These are phyloP conservation scores for Mortierella sp. DNA, from an alignment of 371 early-diverging fungal species.

Conservation along the genomic window DNA sequence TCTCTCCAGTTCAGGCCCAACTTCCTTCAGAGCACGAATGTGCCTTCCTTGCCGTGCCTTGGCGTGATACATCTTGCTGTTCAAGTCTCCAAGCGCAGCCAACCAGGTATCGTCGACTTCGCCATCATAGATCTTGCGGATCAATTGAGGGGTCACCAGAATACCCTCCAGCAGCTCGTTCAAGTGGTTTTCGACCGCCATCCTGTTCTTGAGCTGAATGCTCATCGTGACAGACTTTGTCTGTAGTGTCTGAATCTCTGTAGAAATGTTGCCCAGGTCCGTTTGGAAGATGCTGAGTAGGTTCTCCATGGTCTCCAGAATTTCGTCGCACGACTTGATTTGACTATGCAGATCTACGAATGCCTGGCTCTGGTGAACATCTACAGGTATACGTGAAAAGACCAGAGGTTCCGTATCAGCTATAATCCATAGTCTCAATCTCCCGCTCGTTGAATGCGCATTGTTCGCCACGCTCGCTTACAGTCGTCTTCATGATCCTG, in stretches of 20 bases:
- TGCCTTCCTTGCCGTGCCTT: constrained; percentile 77
- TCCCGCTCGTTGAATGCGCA: neutral
- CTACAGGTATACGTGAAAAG: constrained; percentile 45
- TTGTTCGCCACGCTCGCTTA: constrained; percentile 44
- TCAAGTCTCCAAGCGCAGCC: constrained; percentile 81
- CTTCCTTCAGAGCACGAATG: constrained; percentile 83
- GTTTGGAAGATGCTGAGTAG: constrained; percentile 86
- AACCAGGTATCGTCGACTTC: constrained; percentile 92
- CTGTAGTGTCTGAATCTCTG: constrained; percentile 89
- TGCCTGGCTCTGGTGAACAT: constrained; percentile 75
- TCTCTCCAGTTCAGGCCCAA: constrained; percentile 92
- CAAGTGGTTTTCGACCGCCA: constrained; percentile 80
- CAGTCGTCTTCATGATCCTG: constrained; percentile 81
- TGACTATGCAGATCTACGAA: constrained; percentile 81
- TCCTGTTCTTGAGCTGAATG: constrained; percentile 85
- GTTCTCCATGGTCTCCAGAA: constrained; percentile 90
- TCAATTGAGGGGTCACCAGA: constrained; percentile 84
- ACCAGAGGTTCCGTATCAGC: neutral
- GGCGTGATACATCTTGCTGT: constrained; percentile 87
- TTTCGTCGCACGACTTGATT: constrained; percentile 84
- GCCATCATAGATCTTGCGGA: constrained; percentile 88
- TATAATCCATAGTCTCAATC: neutral
- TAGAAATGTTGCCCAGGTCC: constrained; percentile 88
- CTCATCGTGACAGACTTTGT: constrained; percentile 85
- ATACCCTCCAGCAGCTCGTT: constrained; percentile 84